Base-by-base conservation (phyloP, 345 rosid genomes). In the Chamaenerion angustifolium region DNA sequence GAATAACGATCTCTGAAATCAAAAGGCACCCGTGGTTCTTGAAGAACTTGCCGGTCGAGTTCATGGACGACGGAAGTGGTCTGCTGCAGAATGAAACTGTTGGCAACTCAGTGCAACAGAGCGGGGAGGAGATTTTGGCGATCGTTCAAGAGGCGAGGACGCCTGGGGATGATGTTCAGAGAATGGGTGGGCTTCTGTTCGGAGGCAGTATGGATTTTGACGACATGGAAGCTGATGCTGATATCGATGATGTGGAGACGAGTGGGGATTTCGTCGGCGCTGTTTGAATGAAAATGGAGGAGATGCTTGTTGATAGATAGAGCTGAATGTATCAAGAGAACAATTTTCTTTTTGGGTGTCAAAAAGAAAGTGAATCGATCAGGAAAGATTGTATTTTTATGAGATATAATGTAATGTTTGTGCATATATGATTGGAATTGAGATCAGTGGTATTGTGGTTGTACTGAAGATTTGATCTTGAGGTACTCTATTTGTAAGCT, bases 241-340 rank as follows among this genome's bases (percentile, higher is more conserved):
- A 81, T 15, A 55, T 72, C 3, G 90, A 82, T 43, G 82, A 76
- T 42, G 52, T 64, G 0, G 95, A 78, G 56, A 64, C 70, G 18
- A 77, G 81, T 17, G 97, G 85, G 12, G 97, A 88, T 55, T 88
- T 88, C 62, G 95, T 88, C 19, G 85, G 85, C 63, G 83, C 83
- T 12, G 46, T 88, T n/a, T n/a, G n/a, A n/a, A n/a, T n/a, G n/a
- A n/a, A n/a, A n/a, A n/a, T n/a, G n/a, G n/a, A n/a, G n/a, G n/a
- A n/a, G n/a, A n/a, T n/a, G n/a, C n/a, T n/a, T n/a, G n/a, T n/a
- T n/a, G n/a, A n/a, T n/a, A n/a, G n/a, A n/a, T n/a, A n/a, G n/a
- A n/a, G n/a, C n/a, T n/a, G n/a, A n/a, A n/a, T n/a, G n/a, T n/a
- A n/a, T n/a, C n/a, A n/a, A n/a, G n/a, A n/a, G n/a, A n/a, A n/a